phyloP scores from a whole-genome alignment of 306 rosid genomes.

The Phaseolus lunatus region DNA sequence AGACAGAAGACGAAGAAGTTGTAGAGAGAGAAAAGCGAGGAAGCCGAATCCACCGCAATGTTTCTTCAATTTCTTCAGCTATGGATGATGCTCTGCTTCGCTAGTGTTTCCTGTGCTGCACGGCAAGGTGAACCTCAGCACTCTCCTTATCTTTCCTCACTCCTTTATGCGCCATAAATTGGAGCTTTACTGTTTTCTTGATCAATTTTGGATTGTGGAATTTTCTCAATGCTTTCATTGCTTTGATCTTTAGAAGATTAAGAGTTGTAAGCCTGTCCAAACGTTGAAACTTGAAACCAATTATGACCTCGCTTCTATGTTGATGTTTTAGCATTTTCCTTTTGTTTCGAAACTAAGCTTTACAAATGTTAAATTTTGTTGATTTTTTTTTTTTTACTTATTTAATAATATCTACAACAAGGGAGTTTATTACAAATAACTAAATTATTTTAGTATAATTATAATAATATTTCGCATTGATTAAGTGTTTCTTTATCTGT shows the following conservation, averaged over 20 bases:
- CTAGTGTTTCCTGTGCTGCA: constrained; percentile 51
- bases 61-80: constrained; percentile 49
- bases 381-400: background rate
- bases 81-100: constrained; percentile 58
- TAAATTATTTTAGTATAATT: background rate
- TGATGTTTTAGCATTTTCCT: background rate
- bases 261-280: background rate
- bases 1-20: constrained; percentile 9
- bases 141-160: background rate
- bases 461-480: background rate
- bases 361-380: background rate
- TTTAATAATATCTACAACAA: background rate
- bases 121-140: constrained; percentile 49
- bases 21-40: constrained; percentile 20
- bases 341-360: background rate
- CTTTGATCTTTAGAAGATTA: constrained; percentile 27
- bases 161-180: background rate
- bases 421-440: background rate
- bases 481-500: background rate
- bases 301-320: background rate
- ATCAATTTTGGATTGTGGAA: constrained; percentile 3
- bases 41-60: constrained; percentile 48
- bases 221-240: background rate
- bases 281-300: background rate
- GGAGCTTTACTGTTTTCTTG: constrained; percentile 2